Evolutionary conservation across 2,329 filamentous ascomycete genomes (phyloP), one percentile per base, ranked within the genome.

Genomic region (Ciborinia camelliae): DNA sequence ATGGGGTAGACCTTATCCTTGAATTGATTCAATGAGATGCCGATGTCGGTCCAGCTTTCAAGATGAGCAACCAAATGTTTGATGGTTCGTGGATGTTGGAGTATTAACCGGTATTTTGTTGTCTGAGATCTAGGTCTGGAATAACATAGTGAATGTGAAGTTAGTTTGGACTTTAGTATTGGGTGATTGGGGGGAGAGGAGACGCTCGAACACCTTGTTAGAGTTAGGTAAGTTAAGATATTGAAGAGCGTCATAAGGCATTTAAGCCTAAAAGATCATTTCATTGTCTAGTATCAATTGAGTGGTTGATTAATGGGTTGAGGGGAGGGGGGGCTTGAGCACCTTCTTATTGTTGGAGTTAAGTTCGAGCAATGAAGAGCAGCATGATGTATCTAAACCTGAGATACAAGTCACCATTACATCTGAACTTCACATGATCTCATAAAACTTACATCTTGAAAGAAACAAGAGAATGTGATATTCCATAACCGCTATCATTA

Each of bases 401-500:
- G 10, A 20, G 35, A 55, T 18, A 37, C n/a, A 8, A 20, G n/a
- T 35, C 9, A 58, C 41, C 28, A 35, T 45, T 35, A 9, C 54
- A 26, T 20, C 39, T 9, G 12, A 45, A 58, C 20, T 23, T 45
- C 54, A 45, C 14, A 28, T 55, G 12, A 47, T 26, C 30, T 58
- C 20, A 9, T 14, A 30, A 20, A 12, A 12, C 12, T 35, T 32
- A 23, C 43, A 23, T 23, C 30, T 18, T 35, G n/a, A 47, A 35
- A 12, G 55, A 58, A 26, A 47, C 30, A 47, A 47, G n/a, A 10
- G 41, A 59, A 59, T 32, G n/a, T 45, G 12, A 26, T 45, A 59
- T 48, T 59, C 23, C 30, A 47, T 59, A 47, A 28, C 41, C 55
- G 55, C 55, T 59, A 59, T 47, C 41, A 59, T 59, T 15, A 59